A percentile compares a stretch with the other conserved stretches of the same genome.
These are phyloP conservation scores for Microcyclospora pomicola DNA, from an alignment of 2,329 filamentous ascomycete genomes.

Conservation along the genomic window DNA sequence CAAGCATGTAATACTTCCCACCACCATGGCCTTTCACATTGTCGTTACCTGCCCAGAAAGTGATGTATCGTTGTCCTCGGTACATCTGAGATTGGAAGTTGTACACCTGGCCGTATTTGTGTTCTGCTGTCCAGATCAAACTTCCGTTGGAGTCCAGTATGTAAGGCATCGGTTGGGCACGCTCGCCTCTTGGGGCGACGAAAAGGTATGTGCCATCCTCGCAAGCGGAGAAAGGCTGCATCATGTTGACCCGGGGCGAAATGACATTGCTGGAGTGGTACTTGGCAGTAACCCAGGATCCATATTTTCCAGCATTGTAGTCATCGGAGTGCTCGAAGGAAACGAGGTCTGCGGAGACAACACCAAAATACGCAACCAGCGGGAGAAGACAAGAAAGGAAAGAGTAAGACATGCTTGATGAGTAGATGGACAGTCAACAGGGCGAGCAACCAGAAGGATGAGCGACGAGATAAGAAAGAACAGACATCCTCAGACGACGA, in stretches of 20 bases:
- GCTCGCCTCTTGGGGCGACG: conserved; percentile 14
- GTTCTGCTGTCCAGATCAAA: conserved; percentile 12
- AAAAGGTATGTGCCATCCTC: conserved; percentile 20
- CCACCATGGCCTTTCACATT: conserved; percentile 34
- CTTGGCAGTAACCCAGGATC: conserved; percentile 22
- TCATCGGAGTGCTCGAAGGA: conserved; percentile 10
- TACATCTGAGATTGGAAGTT: conserved; percentile 34
- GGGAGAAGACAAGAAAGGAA: neutral
- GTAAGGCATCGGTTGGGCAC: conserved; percentile 9
- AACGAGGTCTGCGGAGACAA: conserved; percentile 5
- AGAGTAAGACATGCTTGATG: neutral
- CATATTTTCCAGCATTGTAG: conserved; percentile 25
- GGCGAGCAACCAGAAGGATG: no score
- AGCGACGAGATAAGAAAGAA: no score
- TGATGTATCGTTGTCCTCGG: conserved; percentile 31
- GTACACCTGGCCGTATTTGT: conserved; percentile 26
- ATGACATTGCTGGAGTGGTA: conserved; percentile 22
- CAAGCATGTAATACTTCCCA: conserved; percentile 33
- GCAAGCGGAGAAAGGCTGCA: conserved; percentile 18
- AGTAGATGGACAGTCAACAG: no score
- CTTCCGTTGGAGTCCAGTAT: conserved; percentile 9
- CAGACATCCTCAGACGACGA: no score
- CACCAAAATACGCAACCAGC: neutral
- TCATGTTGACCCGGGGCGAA: conserved; percentile 21
- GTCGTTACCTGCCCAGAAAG: conserved; percentile 37